Evolutionary conservation across 495 filamentous ascomycete species (phyloP).

Genomic region (Staphylotrichum longicolle): DNA sequence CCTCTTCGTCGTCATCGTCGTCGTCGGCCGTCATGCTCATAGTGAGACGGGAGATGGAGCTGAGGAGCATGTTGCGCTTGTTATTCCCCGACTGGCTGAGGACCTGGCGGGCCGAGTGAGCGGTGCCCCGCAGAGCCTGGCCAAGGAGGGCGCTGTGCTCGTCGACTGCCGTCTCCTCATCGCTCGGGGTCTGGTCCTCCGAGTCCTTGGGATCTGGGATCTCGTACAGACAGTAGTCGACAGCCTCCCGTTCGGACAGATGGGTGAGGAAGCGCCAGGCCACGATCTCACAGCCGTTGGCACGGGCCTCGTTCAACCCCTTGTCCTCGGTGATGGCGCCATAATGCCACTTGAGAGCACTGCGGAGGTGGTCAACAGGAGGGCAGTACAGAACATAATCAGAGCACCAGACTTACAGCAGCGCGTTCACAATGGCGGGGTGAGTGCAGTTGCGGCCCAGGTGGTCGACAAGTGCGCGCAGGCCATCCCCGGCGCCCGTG

Average conservation of each 20-base stretch:
- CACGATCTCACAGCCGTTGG: constrained; percentile 84
- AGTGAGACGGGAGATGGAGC: constrained; percentile 47
- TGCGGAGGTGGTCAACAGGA: constrained; percentile 30
- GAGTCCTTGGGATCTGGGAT: constrained; percentile 49
- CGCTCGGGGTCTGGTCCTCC: constrained; percentile 27
- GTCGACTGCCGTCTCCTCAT: constrained; percentile 37
- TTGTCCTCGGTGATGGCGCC: constrained; percentile 61
- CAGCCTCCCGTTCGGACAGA: constrained; percentile 73
- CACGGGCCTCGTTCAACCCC: constrained; percentile 71
- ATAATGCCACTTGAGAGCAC: constrained; percentile 81
- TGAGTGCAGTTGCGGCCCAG: constrained; percentile 66
- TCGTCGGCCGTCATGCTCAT: constrained; percentile 42
- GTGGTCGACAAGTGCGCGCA: constrained; percentile 64
- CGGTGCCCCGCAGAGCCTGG: constrained; percentile 25
- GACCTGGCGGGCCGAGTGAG: constrained; percentile 21
- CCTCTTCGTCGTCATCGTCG: constrained; percentile 43
- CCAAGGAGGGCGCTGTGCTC: constrained; percentile 43
- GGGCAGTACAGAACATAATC: not conserved
- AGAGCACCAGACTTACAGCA: constrained; percentile 58
- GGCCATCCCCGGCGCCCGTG: constrained; percentile 59
- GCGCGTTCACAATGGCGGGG: constrained; percentile 69
- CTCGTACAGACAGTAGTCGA: constrained; percentile 82
- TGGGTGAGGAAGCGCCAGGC: constrained; percentile 85
- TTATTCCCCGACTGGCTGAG: constrained; percentile 22
- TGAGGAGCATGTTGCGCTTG: constrained; percentile 39